Base-by-base conservation (phyloP, 225 moss, liverwort and hornwort genomes). In the Polytrichum commune region DNA sequence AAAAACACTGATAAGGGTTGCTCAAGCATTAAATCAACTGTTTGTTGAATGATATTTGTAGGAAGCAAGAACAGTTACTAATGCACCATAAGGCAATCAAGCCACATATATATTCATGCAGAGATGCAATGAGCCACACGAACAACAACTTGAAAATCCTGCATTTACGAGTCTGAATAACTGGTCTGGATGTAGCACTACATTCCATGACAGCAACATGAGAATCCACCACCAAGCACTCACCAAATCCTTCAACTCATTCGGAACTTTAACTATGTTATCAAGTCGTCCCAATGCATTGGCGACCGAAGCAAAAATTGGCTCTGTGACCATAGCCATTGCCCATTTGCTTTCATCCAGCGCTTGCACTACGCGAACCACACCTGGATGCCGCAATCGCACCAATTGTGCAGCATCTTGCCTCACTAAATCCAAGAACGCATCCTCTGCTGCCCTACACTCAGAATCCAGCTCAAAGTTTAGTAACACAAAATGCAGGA, bases 271-370 rank as follows among this genome's bases (percentile, higher is more conserved):
- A 9, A 62, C 30, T 24, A 89, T 58, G 46, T 89, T 89, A 27
- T 89, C 85, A 25, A 80, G 69, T 65, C 69, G 75, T 35, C 89
- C 85, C 19, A 85, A 74, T 20, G 80, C 80, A 71, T 89, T 89
- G n/a, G 85, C 85, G 22, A 83, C 69, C n/a, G 85, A 89, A 58
- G 89, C 85, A 65, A 89, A 89, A 55, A 89, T 89, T 13, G 89
- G 89, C 63, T 89, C 85, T 19, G 89, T 89, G 26, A 89, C 89
- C 85, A 89, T 85, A 23, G 89, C 89, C 85, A 89, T 89, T 33
- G 89, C 83, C 63, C 80, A 71, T 73, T 89, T 89, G 72, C 82
- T 89, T 69, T 89, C 89, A 77, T 89, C 89, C 9, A 89, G 79
- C 10, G 85, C 89, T 75, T 89, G 89, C 22, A 89, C 82, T 53